phyloP scores from a whole-genome alignment of 257 asterid species.

The Osmanthus fragrans region DNA sequence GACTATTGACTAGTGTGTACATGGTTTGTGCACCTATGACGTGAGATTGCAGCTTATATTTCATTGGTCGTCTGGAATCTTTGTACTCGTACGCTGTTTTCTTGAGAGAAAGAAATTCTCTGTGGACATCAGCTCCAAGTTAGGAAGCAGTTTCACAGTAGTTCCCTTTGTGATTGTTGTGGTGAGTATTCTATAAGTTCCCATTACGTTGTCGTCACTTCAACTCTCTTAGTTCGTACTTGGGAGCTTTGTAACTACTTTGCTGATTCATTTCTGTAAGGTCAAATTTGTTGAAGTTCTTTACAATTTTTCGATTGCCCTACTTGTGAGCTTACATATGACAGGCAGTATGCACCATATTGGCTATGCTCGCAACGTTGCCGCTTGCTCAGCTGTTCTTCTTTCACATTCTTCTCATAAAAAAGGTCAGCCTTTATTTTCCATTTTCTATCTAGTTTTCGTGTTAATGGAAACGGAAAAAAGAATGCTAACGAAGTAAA shows the following conservation, averaged over 20 bases:
- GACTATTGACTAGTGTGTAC: not conserved
- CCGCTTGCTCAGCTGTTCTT: constrained; percentile 95
- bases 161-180: constrained; percentile 91
- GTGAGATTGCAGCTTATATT: constrained; percentile 95
- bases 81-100: constrained; percentile 79
- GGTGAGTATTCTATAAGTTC: constrained; percentile 54
- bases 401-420: constrained; percentile 94
- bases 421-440: constrained; percentile 54
- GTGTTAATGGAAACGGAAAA: not conserved
- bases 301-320: not conserved
- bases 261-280: not conserved
- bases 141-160: constrained; percentile 93
- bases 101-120: constrained; percentile 72
- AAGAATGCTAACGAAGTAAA: not conserved
- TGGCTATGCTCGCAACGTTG: constrained; percentile 96
- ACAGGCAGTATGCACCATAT: constrained; percentile 87
- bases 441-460: not conserved
- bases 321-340: not conserved
- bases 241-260: no score
- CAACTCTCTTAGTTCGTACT: no score
- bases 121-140: constrained; percentile 68
- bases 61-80: constrained; percentile 94
- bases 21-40: constrained; percentile 35
- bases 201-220: no score
- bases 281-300: not conserved